Percentiles rank a stretch among this genome's conserved stretches.
Conservation (phyloP, 257 asterid species). For the Misopates orontium region DNA sequence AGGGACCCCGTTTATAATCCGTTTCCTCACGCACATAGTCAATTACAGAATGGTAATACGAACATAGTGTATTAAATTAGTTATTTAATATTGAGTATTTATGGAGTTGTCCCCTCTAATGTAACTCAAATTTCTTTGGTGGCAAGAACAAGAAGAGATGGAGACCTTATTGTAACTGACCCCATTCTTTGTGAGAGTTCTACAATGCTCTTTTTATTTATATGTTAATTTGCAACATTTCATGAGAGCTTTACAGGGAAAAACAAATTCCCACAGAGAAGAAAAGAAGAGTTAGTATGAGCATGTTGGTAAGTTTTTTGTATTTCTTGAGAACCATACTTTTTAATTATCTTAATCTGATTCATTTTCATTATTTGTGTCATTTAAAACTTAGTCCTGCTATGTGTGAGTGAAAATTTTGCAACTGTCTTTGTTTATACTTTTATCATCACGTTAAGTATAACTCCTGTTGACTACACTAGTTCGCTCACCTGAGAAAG, state of each 20-base stretch:
- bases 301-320: not conserved
- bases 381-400: not conserved
- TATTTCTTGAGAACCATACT: too few species aligned
- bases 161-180: constrained; percentile 26
- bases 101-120: constrained; percentile 29
- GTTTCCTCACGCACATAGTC: too few species aligned
- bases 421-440: too few species aligned
- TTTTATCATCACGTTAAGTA: too few species aligned
- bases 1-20: too few species aligned
- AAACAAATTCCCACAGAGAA: not conserved
- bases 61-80: constrained; percentile 11
- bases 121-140: constrained; percentile 34
- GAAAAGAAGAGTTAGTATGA: not conserved
- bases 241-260: not conserved
- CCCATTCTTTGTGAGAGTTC: constrained; percentile 16
- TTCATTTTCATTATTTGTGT: not conserved
- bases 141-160: constrained; percentile 36
- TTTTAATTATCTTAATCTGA: too few species aligned
- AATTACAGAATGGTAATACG: not conserved
- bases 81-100: constrained; percentile 25
- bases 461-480: too few species aligned
- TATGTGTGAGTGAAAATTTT: not conserved
- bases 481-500: too few species aligned
- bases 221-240: not conserved
- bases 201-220: not conserved